Conservation (phyloP, 2,329 filamentous ascomycete genomes). For the Camillea tinctor region DNA sequence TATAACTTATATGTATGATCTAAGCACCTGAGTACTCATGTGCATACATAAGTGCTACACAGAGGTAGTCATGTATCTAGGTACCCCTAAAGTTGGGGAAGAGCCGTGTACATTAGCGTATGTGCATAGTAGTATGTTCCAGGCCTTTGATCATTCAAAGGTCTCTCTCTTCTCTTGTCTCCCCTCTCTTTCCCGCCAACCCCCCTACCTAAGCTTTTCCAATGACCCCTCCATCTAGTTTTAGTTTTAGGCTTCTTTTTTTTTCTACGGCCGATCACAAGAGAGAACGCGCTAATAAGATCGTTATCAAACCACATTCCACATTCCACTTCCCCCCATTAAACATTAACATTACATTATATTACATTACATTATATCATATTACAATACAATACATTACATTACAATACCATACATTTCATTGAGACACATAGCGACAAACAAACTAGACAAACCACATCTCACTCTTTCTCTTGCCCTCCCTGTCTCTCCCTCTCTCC, state of each 20-base stretch:
- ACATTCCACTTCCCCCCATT: too few species aligned
- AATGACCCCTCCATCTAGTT: slow-evolving; percentile 21
- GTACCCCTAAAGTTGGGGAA: too few species aligned
- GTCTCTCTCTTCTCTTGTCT: slow-evolving; percentile 8
- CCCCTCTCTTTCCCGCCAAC: not conserved
- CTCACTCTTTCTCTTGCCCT: not conserved
- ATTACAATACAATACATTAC: too few species aligned
- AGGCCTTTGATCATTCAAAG: slow-evolving; percentile 9
- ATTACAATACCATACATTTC: not conserved
- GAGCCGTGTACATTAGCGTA: too few species aligned
- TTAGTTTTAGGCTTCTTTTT: too few species aligned
- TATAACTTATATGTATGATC: too few species aligned
- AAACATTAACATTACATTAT: not conserved
- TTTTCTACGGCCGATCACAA: not conserved
- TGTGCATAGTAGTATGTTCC: too few species aligned
- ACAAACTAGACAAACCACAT: not conserved
- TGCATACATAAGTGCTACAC: too few species aligned
- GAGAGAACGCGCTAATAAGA: not conserved
- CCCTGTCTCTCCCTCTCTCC: not conserved
- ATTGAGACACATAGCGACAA: not conserved
- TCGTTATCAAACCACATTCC: slow-evolving; percentile 4
- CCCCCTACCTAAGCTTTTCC: slow-evolving; percentile 5
- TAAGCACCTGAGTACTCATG: too few species aligned
- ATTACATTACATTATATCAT: too few species aligned
- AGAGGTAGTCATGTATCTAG: too few species aligned